phyloP scores from a whole-genome alignment of 2,329 filamentous ascomycete genomes.

The Venturia effusa region DNA sequence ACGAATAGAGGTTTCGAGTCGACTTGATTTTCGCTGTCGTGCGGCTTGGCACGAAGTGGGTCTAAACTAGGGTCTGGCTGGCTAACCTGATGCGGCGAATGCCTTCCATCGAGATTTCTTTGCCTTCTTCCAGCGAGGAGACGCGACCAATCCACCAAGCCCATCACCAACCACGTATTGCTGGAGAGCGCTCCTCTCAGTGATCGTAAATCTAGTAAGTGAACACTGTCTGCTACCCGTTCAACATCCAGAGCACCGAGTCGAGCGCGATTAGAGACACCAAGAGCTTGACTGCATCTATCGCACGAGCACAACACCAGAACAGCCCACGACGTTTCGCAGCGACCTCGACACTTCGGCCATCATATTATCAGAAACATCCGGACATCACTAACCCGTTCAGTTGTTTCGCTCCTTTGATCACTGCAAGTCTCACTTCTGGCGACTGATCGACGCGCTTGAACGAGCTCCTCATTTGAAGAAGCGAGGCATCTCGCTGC shows the following conservation, averaged over 20 bases:
- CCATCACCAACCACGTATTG: not conserved
- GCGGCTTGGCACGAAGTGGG: not conserved
- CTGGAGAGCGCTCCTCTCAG: not conserved
- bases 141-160: not conserved
- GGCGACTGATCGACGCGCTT: not conserved
- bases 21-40: not conserved
- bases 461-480: conserved; percentile 1
- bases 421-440: not conserved
- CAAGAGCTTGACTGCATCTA: not conserved
- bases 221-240: not conserved
- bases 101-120: not conserved
- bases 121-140: not conserved
- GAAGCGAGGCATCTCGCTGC: conserved; percentile 3
- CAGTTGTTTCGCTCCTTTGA: not conserved
- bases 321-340: not conserved
- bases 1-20: not conserved
- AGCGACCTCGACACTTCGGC: not conserved
- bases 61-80: not conserved
- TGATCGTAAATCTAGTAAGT: not conserved
- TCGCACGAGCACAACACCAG: not conserved
- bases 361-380: not conserved
- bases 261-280: not conserved
- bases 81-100: not conserved
- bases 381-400: not conserved
- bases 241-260: not conserved